phyloP scores from a whole-genome alignment of 305 asterid genomes.

The Solanum aculeatissimum region DNA sequence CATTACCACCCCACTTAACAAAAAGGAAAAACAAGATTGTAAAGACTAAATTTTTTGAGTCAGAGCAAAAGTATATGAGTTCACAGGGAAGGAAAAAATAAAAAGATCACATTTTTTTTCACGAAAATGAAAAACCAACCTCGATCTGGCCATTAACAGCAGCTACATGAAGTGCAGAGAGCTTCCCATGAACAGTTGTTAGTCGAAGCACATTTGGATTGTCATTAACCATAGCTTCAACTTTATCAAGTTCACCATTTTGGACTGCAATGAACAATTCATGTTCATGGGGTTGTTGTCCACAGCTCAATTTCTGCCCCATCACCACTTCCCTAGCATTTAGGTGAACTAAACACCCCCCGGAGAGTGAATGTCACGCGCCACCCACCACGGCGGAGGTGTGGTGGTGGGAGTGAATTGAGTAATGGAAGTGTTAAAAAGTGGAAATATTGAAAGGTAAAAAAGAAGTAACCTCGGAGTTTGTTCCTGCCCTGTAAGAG shows the following conservation, averaged over 20 bases:
- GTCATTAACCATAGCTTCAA: constrained; percentile 40
- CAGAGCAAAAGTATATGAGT: too few relatives aligned
- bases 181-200: constrained; percentile 27
- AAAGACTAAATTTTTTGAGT: background rate
- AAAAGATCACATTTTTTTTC: background rate
- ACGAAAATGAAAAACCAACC: constrained; percentile 21
- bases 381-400: constrained; percentile 51
- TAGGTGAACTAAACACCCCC: background rate
- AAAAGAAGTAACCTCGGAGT: constrained; percentile 23
- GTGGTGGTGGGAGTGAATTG: background rate
- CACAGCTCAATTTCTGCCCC: constrained; percentile 74
- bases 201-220: constrained; percentile 26
- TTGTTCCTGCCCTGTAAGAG: constrained; percentile 35
- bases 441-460: background rate
- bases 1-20: too few relatives aligned
- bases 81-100: too few relatives aligned
- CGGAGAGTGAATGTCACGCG: constrained; percentile 15
- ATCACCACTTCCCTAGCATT: constrained; percentile 13
- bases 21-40: too few relatives aligned
- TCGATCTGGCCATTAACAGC: constrained; percentile 67
- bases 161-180: constrained; percentile 63
- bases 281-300: constrained; percentile 22
- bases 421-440: background rate
- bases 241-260: constrained; percentile 48
- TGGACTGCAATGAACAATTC: constrained; percentile 55